Percentiles rank a stretch among this genome's conserved stretches.
Evolutionary conservation across 257 asterid genomes (phyloP).

Genomic region (Rauvolfia tetraphylla): DNA sequence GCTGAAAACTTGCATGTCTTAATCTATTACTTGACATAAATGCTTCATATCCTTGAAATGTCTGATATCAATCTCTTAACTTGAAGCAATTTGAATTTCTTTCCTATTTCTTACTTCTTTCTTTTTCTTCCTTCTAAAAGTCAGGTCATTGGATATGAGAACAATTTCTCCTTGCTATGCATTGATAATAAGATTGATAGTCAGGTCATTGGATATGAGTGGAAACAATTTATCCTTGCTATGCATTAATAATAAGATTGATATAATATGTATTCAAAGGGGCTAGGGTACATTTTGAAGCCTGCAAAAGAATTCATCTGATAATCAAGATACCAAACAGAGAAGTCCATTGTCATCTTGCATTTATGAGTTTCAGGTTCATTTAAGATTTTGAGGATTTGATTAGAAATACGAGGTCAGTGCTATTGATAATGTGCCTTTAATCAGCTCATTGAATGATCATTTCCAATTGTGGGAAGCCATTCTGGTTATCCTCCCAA

Average conservation of each 20-base stretch:
- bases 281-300: not conserved
- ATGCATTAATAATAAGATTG: not conserved
- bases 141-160: not conserved
- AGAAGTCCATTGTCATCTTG: not conserved
- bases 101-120: no score
- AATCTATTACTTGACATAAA: not conserved
- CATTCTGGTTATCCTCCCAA: not conserved
- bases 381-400: not conserved
- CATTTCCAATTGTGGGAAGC: not conserved
- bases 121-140: no score
- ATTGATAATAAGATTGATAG: not conserved
- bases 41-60: not conserved
- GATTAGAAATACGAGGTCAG: not conserved
- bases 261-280: not conserved
- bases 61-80: not conserved
- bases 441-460: not conserved
- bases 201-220: not conserved
- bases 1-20: slow-evolving; percentile 14
- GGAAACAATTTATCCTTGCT: not conserved
- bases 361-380: not conserved
- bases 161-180: not conserved
- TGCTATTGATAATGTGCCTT: not conserved
- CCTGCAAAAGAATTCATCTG: not conserved
- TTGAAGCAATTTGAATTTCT: not conserved
- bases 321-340: not conserved